Percentiles rank a stretch among this genome's conserved stretches.
These are phyloP conservation scores for Vitis vinifera DNA, from an alignment of 164 flowering plant species.

Conservation along the genomic window ASM3070453v1 NC_081814.1:3578001-3578500, in stretches of 20 bases:
- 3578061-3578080: slow-evolving; percentile 25
- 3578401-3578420: slow-evolving; percentile 47
- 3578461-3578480: slow-evolving; percentile 21
- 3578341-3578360: not conserved
- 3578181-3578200: no score
- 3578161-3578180: no score
- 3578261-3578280: no score
- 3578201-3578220: no score
- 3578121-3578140: no score
- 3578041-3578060: slow-evolving; percentile 43
- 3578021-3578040: slow-evolving; percentile 34
- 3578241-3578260: no score
- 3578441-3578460: slow-evolving; percentile 39
- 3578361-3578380: slow-evolving; percentile 52
- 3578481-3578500: not conserved
- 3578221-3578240: no score
- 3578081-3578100: no score
- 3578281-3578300: no score
- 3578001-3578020: slow-evolving; percentile 36
- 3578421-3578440: slow-evolving; percentile 46
- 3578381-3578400: slow-evolving; percentile 42
- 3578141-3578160: no score
- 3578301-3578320: no score
- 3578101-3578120: no score
- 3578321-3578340: not conserved